Percentiles rank a stretch among this genome's conserved stretches.
Conservation (phyloP, 1,284 basidiomycete genomes). For the Phellinidium pouzarii region DNA sequence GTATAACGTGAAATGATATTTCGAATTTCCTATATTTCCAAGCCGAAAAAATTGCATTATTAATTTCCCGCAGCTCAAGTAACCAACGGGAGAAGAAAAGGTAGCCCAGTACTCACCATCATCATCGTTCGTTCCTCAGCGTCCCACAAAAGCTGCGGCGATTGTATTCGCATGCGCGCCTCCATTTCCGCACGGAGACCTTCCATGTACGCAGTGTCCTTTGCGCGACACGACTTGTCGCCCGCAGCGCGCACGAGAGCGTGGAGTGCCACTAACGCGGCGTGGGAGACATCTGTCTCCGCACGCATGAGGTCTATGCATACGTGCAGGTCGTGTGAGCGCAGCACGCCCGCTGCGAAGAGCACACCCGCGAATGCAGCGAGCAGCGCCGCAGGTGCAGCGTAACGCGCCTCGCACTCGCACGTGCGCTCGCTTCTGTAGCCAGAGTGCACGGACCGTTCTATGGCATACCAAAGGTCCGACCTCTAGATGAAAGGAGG, state of each 20-base stretch:
- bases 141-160: not conserved
- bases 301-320: conserved; percentile 3
- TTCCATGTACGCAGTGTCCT: not conserved
- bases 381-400: not conserved
- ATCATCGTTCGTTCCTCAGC: not conserved
- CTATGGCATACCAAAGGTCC: not conserved
- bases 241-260: not conserved
- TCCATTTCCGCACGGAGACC: not conserved
- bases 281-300: not conserved
- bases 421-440: not conserved
- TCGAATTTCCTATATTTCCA: not conserved
- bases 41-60: not conserved
- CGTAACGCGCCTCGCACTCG: not conserved
- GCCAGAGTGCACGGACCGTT: not conserved
- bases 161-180: not conserved
- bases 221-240: not conserved
- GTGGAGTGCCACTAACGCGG: not conserved
- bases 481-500: not conserved
- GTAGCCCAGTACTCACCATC: not conserved
- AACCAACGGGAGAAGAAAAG: not conserved
- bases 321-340: not conserved
- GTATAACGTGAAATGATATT: not conserved
- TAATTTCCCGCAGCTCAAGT: not conserved
- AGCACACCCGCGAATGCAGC: not conserved
- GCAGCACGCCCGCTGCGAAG: conserved; percentile 1